Conservation (phyloP, 192 early-diverging fungal genomes). For the Backusella macrospora region DNA sequence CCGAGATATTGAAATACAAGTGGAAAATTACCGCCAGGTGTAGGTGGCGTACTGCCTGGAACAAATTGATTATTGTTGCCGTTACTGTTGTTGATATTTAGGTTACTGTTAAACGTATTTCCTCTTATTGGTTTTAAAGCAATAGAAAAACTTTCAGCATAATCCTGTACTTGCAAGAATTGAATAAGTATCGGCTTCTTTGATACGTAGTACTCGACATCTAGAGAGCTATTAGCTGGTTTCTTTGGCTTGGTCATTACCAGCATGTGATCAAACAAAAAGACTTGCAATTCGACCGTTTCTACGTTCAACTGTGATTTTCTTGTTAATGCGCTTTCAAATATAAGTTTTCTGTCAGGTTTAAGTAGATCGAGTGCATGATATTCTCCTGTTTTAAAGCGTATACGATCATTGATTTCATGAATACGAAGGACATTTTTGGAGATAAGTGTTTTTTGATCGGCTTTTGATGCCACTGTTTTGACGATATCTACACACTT, state of each 20-base stretch:
- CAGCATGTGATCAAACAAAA: conserved; percentile 88
- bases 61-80: conserved; percentile 19
- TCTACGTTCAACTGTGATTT: conserved; percentile 45
- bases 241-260: conserved; percentile 69
- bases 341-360: conserved; percentile 70
- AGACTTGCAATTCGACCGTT: conserved; percentile 71
- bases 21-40: conserved; percentile 54
- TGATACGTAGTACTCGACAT: conserved; percentile 63
- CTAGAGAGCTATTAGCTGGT: conserved; percentile 46
- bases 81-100: background rate
- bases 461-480: conserved; percentile 22
- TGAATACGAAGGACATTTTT: conserved; percentile 30
- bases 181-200: conserved; percentile 81
- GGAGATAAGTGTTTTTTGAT: conserved; percentile 18
- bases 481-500: conserved; percentile 21
- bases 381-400: conserved; percentile 27
- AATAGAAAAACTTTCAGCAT: conserved; percentile 24
- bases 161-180: conserved; percentile 60
- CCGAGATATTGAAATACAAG: conserved; percentile 80
- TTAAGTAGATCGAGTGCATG: conserved; percentile 75
- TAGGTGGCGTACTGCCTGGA: conserved; percentile 30
- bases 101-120: background rate
- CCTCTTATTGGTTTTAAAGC: conserved; percentile 23
- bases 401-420: conserved; percentile 30
- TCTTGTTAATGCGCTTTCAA: conserved; percentile 74